Base-by-base conservation (phyloP, 805 yeast species). In the Candida suzukii region DNA sequence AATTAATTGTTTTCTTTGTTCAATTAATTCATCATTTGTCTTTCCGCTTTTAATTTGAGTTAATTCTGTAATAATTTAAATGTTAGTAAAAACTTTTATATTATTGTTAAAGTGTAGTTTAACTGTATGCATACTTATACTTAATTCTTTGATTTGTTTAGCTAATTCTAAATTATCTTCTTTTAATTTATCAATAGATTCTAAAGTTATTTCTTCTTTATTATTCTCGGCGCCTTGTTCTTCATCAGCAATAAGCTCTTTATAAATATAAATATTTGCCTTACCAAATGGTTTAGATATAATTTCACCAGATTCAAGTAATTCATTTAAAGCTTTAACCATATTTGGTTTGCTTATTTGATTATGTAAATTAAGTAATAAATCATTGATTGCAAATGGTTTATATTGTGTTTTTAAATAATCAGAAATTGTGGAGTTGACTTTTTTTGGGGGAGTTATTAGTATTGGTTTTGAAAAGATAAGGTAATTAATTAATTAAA, bases 301-400 rank as follows among this genome's bases (percentile, higher is more conserved):
- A 24, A 74, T 57, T 40, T 60, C 63, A 0, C 56, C 60, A 11
- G 63, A 54, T 3, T 42, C 46, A 0, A 59, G 57, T 27, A 74
- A 51, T 3, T 47, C 45, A 2, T 71, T 73, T 29, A 74, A 43
- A 1, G 68, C 56, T 43, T 60, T 65, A 0, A 53, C 30, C 35
- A 67, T 63, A 7, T 52, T 53, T 1, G 63, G 36, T 41, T 69
- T 73, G 4, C 54, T 46, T 1, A 70, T 44, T 30, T 57, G 58
- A 30, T 64, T 69, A 39, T 72, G 75, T 28, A 74, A 45, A 39
- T 74, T 74, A 37, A 63, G 61, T 3, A 68, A 50, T 10, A 74
- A 60, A 50, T 74, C 80, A 37, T 67, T 64, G 9, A 66, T 54
- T 1, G 72, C 70, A 48, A 68, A 74, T 2, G 80, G 79, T 19